phyloP scores from a whole-genome alignment of 2,329 filamentous ascomycete genomes.

The Arthroderma uncinatum region DNA sequence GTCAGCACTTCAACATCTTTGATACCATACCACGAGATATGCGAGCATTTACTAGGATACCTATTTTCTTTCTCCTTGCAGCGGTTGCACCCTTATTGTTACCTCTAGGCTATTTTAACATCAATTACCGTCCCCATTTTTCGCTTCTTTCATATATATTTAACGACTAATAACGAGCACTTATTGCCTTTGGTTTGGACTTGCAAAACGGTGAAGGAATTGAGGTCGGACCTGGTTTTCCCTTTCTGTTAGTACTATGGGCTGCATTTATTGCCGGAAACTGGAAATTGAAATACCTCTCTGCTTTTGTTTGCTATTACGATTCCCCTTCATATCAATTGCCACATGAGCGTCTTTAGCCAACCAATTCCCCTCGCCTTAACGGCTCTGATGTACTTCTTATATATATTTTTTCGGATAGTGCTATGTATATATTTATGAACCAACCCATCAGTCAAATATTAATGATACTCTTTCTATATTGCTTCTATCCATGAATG shows the following conservation, averaged over 20 bases:
- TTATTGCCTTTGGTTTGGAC: not conserved
- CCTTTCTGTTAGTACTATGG: not conserved
- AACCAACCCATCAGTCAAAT: not conserved
- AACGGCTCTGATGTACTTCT: not conserved
- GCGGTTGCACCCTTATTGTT: not conserved
- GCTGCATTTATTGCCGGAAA: not conserved
- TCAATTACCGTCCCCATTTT: not conserved
- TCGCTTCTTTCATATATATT: not conserved
- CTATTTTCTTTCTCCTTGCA: not conserved
- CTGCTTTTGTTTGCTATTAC: not conserved
- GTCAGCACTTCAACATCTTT: not conserved
- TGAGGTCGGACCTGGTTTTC: not conserved
- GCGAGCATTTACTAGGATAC: constrained; percentile 1
- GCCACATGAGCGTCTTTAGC: too few relatives aligned
- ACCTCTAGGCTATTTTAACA: not conserved
- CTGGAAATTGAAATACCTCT: not conserved
- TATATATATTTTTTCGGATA: not conserved
- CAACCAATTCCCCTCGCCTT: not conserved
- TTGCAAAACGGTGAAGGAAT: not conserved
- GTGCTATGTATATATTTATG: not conserved
- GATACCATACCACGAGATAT: not conserved
- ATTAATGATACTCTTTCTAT: not conserved
- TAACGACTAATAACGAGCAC: not conserved
- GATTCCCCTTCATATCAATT: too few relatives aligned
- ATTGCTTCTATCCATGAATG: not conserved